These are phyloP conservation scores for Peronospora farinosa DNA, from an alignment of 352 stramenopile genomes.

Conservation along the genomic window DNA sequence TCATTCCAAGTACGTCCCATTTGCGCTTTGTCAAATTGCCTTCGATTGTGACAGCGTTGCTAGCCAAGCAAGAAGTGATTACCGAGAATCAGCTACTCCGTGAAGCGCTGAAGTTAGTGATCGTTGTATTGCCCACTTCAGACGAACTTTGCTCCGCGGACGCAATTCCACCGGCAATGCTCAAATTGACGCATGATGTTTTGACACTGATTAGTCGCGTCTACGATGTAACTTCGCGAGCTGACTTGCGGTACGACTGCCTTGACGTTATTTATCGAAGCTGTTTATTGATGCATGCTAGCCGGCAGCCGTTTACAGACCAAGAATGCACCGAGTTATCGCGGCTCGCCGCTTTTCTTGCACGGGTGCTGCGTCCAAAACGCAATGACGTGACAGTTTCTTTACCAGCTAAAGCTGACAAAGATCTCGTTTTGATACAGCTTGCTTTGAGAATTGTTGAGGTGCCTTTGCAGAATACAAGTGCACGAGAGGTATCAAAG, in stretches of 20 bases:
- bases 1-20: constrained; percentile 15
- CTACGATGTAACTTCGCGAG: constrained; percentile 45
- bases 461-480: constrained; percentile 23
- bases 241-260: constrained; percentile 50
- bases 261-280: constrained; percentile 46
- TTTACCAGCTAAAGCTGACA: constrained; percentile 11
- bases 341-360: constrained; percentile 44
- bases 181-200: constrained; percentile 37
- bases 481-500: constrained; percentile 16
- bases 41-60: constrained; percentile 36
- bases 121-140: constrained; percentile 38
- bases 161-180: constrained; percentile 18
- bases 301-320: constrained; percentile 21
- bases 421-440: constrained; percentile 28
- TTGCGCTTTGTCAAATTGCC: constrained; percentile 43
- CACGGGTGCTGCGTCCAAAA: constrained; percentile 47
- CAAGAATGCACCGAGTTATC: constrained; percentile 31
- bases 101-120: constrained; percentile 53
- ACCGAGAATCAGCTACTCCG: constrained; percentile 43
- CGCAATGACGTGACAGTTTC: constrained; percentile 7
- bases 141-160: constrained; percentile 27
- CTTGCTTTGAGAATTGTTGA: constrained; percentile 52
- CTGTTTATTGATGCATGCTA: constrained; percentile 36
- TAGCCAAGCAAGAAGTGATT: constrained; percentile 37
- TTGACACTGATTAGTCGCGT: constrained; percentile 45